phyloP scores from a whole-genome alignment of 805 yeast genomes.

The Pichia deserticola region DNA sequence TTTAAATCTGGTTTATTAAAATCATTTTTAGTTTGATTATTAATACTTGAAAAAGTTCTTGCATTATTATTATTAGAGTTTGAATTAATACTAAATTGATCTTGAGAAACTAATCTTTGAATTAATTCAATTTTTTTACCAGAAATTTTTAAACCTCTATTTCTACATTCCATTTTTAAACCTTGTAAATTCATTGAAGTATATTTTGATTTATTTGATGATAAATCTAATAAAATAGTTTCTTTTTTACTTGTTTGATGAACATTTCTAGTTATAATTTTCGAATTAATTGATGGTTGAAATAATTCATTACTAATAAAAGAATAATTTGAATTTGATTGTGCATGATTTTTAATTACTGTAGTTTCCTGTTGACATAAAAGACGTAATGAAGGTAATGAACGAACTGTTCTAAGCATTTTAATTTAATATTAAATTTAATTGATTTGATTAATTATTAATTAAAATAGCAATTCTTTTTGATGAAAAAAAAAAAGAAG shows the following conservation, averaged over 20 bases:
- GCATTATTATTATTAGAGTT: background rate
- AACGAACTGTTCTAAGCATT: constrained; percentile 30
- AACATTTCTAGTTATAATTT: constrained; percentile 18
- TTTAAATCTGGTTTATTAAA: background rate
- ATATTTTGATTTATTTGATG: constrained; percentile 19
- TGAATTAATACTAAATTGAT: constrained; percentile 4
- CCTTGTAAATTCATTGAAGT: constrained; percentile 44
- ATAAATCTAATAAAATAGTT: constrained; percentile 23
- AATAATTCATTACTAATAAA: constrained; percentile 13
- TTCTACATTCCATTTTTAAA: constrained; percentile 51
- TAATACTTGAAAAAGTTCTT: constrained; percentile 4
- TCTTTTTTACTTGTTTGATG: constrained; percentile 30
- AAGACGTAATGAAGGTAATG: constrained; percentile 27
- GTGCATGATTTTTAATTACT: constrained; percentile 5
- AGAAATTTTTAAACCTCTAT: constrained; percentile 51
- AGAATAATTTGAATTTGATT: background rate
- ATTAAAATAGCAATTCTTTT: background rate
- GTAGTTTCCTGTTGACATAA: constrained; percentile 21
- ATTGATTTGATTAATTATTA: background rate
- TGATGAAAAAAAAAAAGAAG: background rate
- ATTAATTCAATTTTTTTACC: constrained; percentile 57
- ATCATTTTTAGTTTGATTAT: background rate
- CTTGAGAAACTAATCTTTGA: constrained; percentile 23
- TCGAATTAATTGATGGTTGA: constrained; percentile 3
- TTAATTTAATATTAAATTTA: background rate